These are phyloP conservation scores for Micromonas pusilla DNA, from an alignment of 139 green algal species.

Conservation along the genomic window DNA sequence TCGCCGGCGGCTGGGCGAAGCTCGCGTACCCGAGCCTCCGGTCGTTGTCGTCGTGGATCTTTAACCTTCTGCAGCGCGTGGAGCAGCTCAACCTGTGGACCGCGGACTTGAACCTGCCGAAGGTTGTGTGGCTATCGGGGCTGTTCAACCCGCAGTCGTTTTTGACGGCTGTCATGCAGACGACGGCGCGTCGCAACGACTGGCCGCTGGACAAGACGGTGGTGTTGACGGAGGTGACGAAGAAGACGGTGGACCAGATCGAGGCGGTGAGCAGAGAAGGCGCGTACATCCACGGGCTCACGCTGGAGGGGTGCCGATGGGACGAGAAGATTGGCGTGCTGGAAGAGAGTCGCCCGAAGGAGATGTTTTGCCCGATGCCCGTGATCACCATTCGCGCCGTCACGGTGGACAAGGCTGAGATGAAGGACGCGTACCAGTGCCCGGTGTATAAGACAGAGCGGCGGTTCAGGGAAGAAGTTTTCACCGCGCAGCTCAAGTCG, in stretches of 20 bases:
- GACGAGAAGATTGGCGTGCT: conserved; percentile 66
- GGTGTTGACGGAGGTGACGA: conserved; percentile 69
- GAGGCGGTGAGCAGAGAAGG: conserved; percentile 64
- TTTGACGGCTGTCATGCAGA: conserved; percentile 73
- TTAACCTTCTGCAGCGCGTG: conserved; percentile 66
- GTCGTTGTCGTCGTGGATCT: conserved; percentile 64
- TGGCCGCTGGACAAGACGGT: conserved; percentile 74
- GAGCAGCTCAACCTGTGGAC: conserved; percentile 70
- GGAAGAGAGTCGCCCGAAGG: conserved; percentile 63
- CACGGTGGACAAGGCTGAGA: conserved; percentile 59
- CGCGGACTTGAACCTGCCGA: conserved; percentile 45
- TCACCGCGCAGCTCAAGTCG: conserved; percentile 73
- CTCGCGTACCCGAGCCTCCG: conserved; percentile 72
- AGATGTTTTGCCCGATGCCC: conserved; percentile 71
- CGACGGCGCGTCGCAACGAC: conserved; percentile 53
- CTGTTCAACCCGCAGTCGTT: conserved; percentile 81
- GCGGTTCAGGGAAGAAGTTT: conserved; percentile 64
- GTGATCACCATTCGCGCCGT: conserved; percentile 65
- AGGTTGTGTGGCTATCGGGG: conserved; percentile 71
- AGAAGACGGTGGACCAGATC: conserved; percentile 64
- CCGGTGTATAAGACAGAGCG: conserved; percentile 87
- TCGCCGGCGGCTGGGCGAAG: conserved; percentile 62
- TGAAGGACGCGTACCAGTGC: conserved; percentile 63
- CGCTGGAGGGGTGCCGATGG: conserved; percentile 73
- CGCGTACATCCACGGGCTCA: conserved; percentile 74